Base-by-base conservation (phyloP, 352 stramenopile species). In the Globisporangium ultimum region DNA sequence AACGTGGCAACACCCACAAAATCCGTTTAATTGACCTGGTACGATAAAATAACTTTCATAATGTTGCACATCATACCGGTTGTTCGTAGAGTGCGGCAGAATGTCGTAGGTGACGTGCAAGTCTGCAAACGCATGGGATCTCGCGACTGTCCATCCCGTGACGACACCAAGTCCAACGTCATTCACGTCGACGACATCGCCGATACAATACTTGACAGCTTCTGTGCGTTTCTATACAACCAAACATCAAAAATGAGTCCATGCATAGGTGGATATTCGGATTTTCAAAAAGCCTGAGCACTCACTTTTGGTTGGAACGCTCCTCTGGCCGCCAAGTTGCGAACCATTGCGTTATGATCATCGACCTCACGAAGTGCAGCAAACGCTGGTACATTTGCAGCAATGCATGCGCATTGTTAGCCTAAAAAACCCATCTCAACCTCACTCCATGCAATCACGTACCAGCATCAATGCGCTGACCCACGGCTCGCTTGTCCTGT, bases 181-280 rank as follows among this genome's bases (percentile, higher is more conserved):
- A 18, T 83, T 69, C 36, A 92, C 72, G 38, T 80, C 54, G 2
- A 95, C 80, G 18, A 93, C 60, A 48, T 95, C 86, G 24, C 86
- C 86, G 42, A 95, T 69, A 3, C 62, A 55, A 48, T 84, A 93
- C 55, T 77, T 48, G 18, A 93, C 66, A 8, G 54, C 64, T 15
- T 76, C 57, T 1, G 76, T 78, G 11, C 85, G 77, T 53, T 68
- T 66, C 85, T 91, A 56, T 1, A 2, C 40, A 40, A 6, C 50
- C 20, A 48, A 32, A 51, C 11, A 68, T 1, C 58, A 24, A 20
- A 20, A 10, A 36, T 36, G 2, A 20, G 32, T 43, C 20, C 10
- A 51, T 41, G 28, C 28, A 36, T 5, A 36, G 28, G 8, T 10
- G 8, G 8, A 36, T 10, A 36, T 10, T 10, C 28, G 28, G 3